Conservation (phyloP, 345 rosid genomes). For the Leavenworthia alabamica region DNA sequence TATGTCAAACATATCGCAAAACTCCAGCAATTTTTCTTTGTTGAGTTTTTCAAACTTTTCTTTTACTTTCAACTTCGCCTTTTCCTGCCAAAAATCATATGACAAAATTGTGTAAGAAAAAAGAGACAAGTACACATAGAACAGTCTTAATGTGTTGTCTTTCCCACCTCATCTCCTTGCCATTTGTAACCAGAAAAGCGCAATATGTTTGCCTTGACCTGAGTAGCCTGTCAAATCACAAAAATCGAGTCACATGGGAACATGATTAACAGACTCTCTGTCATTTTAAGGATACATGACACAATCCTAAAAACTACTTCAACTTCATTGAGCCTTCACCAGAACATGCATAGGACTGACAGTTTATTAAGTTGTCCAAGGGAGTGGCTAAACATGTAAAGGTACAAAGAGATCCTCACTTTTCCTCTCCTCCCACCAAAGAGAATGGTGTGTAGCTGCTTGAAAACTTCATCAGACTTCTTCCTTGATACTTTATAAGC, state of each 20-base stretch:
- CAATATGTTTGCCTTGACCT: slow-evolving; percentile 69
- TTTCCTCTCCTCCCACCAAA: slow-evolving; percentile 74
- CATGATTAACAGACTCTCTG: neutral
- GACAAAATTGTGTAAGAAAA: neutral
- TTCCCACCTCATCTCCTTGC: slow-evolving; percentile 78
- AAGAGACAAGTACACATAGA: neutral
- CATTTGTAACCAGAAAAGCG: slow-evolving; percentile 90
- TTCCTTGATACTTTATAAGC: slow-evolving; percentile 70
- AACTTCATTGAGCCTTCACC: neutral
- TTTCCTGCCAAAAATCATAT: slow-evolving; percentile 51
- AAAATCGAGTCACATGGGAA: slow-evolving; percentile 21
- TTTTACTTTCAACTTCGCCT: slow-evolving; percentile 60
- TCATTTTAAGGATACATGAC: neutral
- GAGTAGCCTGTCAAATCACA: slow-evolving; percentile 62
- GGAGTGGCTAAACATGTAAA: neutral
- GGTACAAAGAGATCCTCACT: slow-evolving; percentile 37
- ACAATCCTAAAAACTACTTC: neutral
- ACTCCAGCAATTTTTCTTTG: slow-evolving; percentile 74
- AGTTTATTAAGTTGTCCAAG: neutral
- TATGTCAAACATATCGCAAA: slow-evolving; percentile 82
- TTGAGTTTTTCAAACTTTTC: slow-evolving; percentile 81
- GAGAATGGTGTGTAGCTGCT: slow-evolving; percentile 63
- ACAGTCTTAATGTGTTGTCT: neutral
- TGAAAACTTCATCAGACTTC: slow-evolving; percentile 74
- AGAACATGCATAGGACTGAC: neutral